Conservation (phyloP, 495 filamentous ascomycete genomes). For the Aspergillus diversus region DNA sequence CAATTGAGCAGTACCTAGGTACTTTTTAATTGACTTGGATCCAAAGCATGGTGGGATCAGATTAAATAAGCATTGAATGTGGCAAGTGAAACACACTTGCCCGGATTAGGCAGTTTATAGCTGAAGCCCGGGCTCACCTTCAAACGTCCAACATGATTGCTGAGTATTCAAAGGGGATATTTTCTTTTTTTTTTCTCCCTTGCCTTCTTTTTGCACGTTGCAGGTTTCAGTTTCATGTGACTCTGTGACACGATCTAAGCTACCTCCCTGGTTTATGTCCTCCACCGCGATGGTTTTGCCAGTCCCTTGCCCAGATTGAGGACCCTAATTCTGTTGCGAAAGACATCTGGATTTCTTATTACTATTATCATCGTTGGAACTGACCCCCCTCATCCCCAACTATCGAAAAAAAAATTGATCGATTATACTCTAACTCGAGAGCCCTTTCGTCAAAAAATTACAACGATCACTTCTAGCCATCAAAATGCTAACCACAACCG, state of each 20-base stretch:
- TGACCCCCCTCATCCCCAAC: too few species aligned
- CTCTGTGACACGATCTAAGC: conserved; percentile 13
- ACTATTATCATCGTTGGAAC: neutral
- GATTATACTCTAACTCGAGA: neutral
- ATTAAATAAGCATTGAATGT: conserved; percentile 8
- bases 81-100: conserved; percentile 17
- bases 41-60: neutral
- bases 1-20: too few species aligned
- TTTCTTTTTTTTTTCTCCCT: conserved; percentile 17
- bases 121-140: too few species aligned
- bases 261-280: conserved; percentile 5
- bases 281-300: conserved; percentile 10
- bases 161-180: conserved; percentile 3
- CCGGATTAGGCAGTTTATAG: conserved; percentile 4
- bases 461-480: neutral
- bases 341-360: neutral
- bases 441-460: neutral
- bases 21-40: too few species aligned
- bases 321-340: neutral
- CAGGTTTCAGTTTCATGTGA: conserved; percentile 21
- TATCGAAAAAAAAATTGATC: too few species aligned
- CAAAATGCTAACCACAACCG: conserved; percentile 21
- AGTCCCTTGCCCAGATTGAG: neutral
- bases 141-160: conserved; percentile 9
- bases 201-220: neutral